Evolutionary conservation across 164 flowering plant species (phyloP).

Genomic region (Kingdonia uniflora): DNA sequence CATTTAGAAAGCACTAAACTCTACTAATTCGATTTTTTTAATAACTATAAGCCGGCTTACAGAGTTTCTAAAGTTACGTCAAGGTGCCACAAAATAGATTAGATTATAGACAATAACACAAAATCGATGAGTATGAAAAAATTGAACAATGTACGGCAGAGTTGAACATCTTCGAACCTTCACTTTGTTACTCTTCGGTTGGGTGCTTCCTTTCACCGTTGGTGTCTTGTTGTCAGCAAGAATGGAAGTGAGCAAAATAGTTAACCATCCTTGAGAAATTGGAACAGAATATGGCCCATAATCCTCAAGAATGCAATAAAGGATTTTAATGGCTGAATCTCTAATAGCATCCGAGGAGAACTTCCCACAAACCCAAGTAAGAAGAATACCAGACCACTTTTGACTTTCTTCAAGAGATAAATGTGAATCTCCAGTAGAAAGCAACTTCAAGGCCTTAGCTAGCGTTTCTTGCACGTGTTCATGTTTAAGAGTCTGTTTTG

Average conservation of each 20-base stretch:
- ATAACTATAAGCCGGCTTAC: no score
- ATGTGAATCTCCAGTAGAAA: conserved; percentile 46
- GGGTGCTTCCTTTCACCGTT: conserved; percentile 36
- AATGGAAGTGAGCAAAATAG: conserved; percentile 55
- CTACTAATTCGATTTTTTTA: no score
- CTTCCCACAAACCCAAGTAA: conserved; percentile 73
- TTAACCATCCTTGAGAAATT: conserved; percentile 95
- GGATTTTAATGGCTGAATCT: conserved; percentile 59
- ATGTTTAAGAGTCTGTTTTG: conserved; percentile 47
- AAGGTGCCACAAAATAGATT: no score
- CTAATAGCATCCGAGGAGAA: conserved; percentile 42
- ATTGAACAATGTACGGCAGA: not conserved
- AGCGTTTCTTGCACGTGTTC: conserved; percentile 59
- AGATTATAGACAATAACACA: no score
- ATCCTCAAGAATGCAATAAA: conserved; percentile 74
- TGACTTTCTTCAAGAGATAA: conserved; percentile 87
- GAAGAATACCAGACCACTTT: conserved; percentile 75
- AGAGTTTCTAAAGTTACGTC: no score
- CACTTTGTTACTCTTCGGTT: conserved; percentile 50
- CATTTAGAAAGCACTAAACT: no score
- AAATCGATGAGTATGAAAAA: no score
- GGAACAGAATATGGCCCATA: conserved; percentile 71
- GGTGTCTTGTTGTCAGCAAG: conserved; percentile 33
- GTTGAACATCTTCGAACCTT: conserved; percentile 36
- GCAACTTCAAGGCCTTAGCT: conserved; percentile 71